Evolutionary conservation across 257 asterid species (phyloP), one percentile per base, ranked within the genome.

Genomic region (Cruciata laevipes): DNA sequence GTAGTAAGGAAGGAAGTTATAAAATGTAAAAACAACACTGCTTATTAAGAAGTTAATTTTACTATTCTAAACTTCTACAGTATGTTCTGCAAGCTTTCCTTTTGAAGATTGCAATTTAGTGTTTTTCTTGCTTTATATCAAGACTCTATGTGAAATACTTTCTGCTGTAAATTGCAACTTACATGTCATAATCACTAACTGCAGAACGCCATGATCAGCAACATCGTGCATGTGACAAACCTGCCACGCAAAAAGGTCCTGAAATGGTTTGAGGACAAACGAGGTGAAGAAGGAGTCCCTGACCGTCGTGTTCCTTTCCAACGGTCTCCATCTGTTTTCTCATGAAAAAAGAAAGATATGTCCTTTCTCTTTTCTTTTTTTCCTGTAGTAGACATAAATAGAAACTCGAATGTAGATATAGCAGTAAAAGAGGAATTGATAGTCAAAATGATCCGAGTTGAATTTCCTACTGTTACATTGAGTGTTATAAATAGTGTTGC

Each of bases 181-280:
- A 20, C 20, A 23, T 49, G 24, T 52, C 3, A 42, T 42, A 42
- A 2, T 42, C 51, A 2, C 51, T 42, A 42, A 13, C 40, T 78
- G 75, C 90, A 93, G 97, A 90, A 93, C 71, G 82, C 96, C 37
- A 88, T 88, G 89, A 65, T 93, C 35, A 84, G 95, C 84, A 90
- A 91, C 88, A 87, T 88, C 13, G 96, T 90, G 71, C 95, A 90
- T 55, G 88, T 86, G 70, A 88, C 95, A 17, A 90, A 87, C 78
- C 84, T 94, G 75, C 97, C 99, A 3, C 88, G 89, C 38, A 88
- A 77, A 71, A 85, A 73, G 79, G 95, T 93, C 1, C 83, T 93
- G 82, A 88, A 93, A 74, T 93, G 96, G 99, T 90, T 94, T 1
- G 96, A 94, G 82, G 97, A 94, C 75, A 90, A 77, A 75, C 83